Evolutionary conservation across 78 protist genomes (phyloP), one percentile per base, ranked within the genome.

Genomic region (slime mould (Dictyostelium discoideum)): DNA sequence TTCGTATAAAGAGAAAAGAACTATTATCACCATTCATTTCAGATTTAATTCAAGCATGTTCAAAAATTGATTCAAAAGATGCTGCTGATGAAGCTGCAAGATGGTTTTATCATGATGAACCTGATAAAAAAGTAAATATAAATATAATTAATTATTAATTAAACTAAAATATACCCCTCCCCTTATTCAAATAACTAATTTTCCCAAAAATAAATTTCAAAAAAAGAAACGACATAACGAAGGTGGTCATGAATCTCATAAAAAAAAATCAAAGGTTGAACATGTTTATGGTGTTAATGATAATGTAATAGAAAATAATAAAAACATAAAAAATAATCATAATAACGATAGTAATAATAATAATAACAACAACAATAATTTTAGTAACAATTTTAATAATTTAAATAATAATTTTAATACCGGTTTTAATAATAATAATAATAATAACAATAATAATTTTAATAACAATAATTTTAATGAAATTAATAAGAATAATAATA

Each of bases 91-190:
- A 89, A 37, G 86, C 94, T 29, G 85, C 94, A 0, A 80, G 87
- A 60, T 89, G 94, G 94, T 89, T 81, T 72, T 26, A 81, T 37
- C 74, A 86, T 82, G 79, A 72, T 14, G 94, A 89, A 32, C 94
- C 94, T 26, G 94, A 88, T 3, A 88, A 88, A 67, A 88, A 80
- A 24, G 94, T 74, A 24, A 57, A 40, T 50, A 54, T 32, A 29
- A 9, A 78, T 50, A 24, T 50, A 24, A 18, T 42, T 50, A 77
- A 77, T 50, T 3, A 85, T 18, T 26, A 7, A 44, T 24, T 40
- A 4, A 32, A 32, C 37, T 32, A 32, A 32, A 32, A 32, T 32
- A 32, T 1, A 0, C 37, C 37, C 1, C 37, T 1, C 37, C 37
- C 1, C 1, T 32, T 32, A 42, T 42, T 42, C 46, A 42, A 42